Base-by-base conservation (phyloP, 345 rosid genomes). In the Citrus hindsii region DNA sequence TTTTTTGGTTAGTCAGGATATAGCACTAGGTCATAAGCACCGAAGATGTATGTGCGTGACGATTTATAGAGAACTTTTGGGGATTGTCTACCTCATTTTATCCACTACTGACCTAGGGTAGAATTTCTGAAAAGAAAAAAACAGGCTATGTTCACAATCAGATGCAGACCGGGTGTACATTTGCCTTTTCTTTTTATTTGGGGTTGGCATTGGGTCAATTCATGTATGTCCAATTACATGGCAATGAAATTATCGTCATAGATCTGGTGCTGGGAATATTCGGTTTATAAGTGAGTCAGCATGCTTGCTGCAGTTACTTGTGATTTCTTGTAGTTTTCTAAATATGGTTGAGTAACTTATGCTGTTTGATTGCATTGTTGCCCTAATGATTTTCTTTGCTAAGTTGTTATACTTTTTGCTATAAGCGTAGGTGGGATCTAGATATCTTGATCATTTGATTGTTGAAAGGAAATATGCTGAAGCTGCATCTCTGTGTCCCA, bases 401-500 rank as follows among this genome's bases (percentile, higher is more conserved):
- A 83, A 32, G 48, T 28, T 55, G n/a, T 58, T 79, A 66, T 27
- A 33, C 61, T 81, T 24, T 78, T 53, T 64, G 27, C 76, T 82
- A 32, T 53, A 55, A 88, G 74, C 65, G 30, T 84, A 97, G 99
- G 98, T 97, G 79, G 99, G 98, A 84, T 91, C 99, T 75, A 94
- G 92, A 77, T 97, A 97, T 85, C 98, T 97, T 81, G 99, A 94
- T 87, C 98, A 97, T 85, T 87, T 97, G 90, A 97, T 97, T 70
- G 94, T 94, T 80, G 98, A 97, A 88, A 91, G 98, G 84, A 97
- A 90, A 80, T 97, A 94, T 90, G 93, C 91, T 58, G 97, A 94
- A 80, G 99, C 99, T 74, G 99, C 99, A 85, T 90, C 99, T 46
- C 82, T 97, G 84, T 97, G 99, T 84, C 98, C 98, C 28, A 97